These are phyloP conservation scores for Ormosia emarginata DNA, from an alignment of 306 rosid genomes.

Conservation along the genomic window DNA sequence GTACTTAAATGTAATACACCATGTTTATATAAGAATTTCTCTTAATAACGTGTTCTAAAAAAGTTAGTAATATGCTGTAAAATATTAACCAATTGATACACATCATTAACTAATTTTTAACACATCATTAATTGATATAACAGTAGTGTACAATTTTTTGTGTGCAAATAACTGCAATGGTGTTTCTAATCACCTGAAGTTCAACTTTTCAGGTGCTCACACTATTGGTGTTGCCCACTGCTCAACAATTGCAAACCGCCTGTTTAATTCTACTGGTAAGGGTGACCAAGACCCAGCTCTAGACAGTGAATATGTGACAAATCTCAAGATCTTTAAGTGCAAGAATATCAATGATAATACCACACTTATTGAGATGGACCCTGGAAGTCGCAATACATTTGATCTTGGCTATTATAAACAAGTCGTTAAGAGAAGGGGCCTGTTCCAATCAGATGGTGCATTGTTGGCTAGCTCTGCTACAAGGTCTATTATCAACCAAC, in stretches of 20 bases:
- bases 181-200: not conserved
- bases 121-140: too few species aligned
- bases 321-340: constrained; percentile 63
- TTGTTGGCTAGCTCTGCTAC: constrained; percentile 47
- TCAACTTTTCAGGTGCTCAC: constrained; percentile 61
- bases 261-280: constrained; percentile 67
- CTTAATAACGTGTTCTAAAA: too few species aligned
- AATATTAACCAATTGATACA: too few species aligned
- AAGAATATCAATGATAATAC: constrained; percentile 38
- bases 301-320: constrained; percentile 57
- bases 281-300: constrained; percentile 74
- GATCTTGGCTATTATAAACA: constrained; percentile 60
- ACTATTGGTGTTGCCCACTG: constrained; percentile 82
- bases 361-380: constrained; percentile 73
- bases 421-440: constrained; percentile 62
- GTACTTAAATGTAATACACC: too few species aligned
- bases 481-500: constrained; percentile 30
- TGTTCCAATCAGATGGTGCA: constrained; percentile 73
- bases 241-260: constrained; percentile 46
- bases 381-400: constrained; percentile 72
- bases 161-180: too few species aligned
- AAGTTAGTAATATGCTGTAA: too few species aligned
- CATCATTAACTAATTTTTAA: too few species aligned
- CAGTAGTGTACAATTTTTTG: too few species aligned
- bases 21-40: too few species aligned